Evolutionary conservation across 177 flowering plant species (phyloP), one percentile per base, ranked within the genome.

Genomic region (Vitis hybrid): DNA sequence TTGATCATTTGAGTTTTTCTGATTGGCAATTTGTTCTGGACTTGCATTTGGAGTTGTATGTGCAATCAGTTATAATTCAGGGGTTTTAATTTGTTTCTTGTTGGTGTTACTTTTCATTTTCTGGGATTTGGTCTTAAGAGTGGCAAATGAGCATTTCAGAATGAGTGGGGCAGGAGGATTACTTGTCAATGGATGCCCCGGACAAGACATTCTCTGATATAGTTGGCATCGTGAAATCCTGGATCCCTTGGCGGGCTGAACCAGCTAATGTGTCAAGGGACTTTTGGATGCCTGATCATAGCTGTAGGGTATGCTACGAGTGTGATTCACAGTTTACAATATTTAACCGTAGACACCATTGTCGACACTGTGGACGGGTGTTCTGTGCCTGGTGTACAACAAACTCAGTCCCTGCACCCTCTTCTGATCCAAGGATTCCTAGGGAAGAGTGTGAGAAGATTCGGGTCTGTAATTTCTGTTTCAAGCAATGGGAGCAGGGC

Each of bases 261-360:
- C 86, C 94, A 11, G 84, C 88, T 56, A 80, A 90, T 81, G 84
- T 92, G 79, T 92, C 97, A 1, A 84, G 97, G 87, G 92, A 87
- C 79, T 95, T 92, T 78, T 95, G 98, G 97, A 95, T 95, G 97
- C 98, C 98, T 44, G 98, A 95, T 81, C 82, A 90, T 31, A 95
- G 94, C 69, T 92, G 98, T 74, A 83, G 88, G 80, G 97, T 92
- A 69, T 95, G 98, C 83, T 92, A 95, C 77, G 94, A 95, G n/a
- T 95, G 98, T 78, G 97, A 95, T 71, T 74, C 88, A 4, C 95
- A 87, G 78, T 95, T 95, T 68, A 90, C 94, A 0, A 18, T 91
- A 22, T 76, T 95, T 70, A 92, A 91, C 75, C 90, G 98, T 10
- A 88, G 88, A 67, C 97, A 95, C 65, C 98, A 95, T 77, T 95